A percentile compares a stretch with the other conserved stretches of the same genome.
Evolutionary conservation across 2,329 filamentous ascomycete species (phyloP).

Genomic region (Herpotrichia juniperi): DNA sequence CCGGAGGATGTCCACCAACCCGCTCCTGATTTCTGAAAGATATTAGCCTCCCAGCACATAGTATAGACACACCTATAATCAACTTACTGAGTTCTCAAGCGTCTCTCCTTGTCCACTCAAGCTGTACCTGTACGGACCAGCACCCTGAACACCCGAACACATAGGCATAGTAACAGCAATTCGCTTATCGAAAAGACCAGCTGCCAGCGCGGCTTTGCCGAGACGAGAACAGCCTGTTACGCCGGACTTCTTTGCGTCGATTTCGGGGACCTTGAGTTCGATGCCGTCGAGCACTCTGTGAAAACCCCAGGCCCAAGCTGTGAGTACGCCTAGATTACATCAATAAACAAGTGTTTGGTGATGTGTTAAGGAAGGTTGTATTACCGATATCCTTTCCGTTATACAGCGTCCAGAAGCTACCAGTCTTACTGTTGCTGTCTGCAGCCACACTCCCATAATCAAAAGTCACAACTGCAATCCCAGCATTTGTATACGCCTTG

Average conservation of each 20-base stretch:
- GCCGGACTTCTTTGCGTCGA: conserved; percentile 39
- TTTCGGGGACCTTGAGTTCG: conserved; percentile 44
- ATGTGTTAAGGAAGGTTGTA: neutral
- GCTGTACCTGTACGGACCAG: conserved; percentile 46
- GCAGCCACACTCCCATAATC: conserved; percentile 56
- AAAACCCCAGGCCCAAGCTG: conserved; percentile 49
- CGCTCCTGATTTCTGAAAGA: conserved; percentile 35
- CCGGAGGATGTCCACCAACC: conserved; percentile 43
- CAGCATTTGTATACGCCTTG: conserved; percentile 53
- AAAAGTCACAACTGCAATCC: conserved; percentile 58
- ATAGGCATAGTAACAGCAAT: conserved; percentile 46
- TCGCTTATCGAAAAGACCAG: conserved; percentile 43
- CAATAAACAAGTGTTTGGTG: neutral
- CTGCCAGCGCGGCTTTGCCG: conserved; percentile 43
- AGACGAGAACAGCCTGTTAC: conserved; percentile 46
- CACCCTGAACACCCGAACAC: conserved; percentile 43
- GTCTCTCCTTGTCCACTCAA: conserved; percentile 51
- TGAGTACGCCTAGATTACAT: conserved; percentile 32
- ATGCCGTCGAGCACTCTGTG: conserved; percentile 45
- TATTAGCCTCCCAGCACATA: conserved; percentile 4
- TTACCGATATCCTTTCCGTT: conserved; percentile 57
- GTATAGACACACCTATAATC: neutral
- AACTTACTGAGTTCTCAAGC: conserved; percentile 48
- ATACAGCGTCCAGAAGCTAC: conserved; percentile 58
- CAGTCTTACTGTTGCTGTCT: conserved; percentile 57